Base-by-base conservation (phyloP, 768 basidiomycete genomes). In the Mycena latifolia region DNA sequence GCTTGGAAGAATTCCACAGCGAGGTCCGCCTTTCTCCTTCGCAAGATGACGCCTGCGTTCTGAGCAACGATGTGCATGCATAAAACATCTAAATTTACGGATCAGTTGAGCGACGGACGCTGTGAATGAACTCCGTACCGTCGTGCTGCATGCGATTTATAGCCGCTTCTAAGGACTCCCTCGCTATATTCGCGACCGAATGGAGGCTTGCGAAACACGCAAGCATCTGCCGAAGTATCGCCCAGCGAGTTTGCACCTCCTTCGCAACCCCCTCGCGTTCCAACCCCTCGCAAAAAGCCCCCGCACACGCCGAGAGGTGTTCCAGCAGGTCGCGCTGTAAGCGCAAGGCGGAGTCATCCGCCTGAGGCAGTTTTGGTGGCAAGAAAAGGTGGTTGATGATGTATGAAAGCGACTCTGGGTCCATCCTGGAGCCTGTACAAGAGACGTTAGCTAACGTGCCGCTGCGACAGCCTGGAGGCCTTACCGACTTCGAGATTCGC, bases 1-100 rank as follows among this genome's bases (percentile, higher is more conserved):
- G 81, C 76, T 66, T 87, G 83, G 60, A 88, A 88, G 9, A 74
- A 72, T 64, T 87, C 86, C 60, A 83, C 80, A 24, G 77, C 59
- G 15, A 80, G 78, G 15, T 69, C 59, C 8, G 66, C 43, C n/a
- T 64, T 48, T 18, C 58, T 58, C 53, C 73, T 75, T 35, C 82
- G 78, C 22, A 85, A 66, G 14, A 87, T 71, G 5, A 88, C 59
- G 14, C 78, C 84, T 5, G 82, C 85, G 53, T 88, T 88, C 60
- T 88, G 87, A 0, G 79, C 77, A 27, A 74, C 75, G 33, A 88
- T 76, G 6, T 77, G 77, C 45, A 84, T 75, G 22, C 75, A 73
- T 5, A 82, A 61, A 10, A 77, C 71, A 55, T 80, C 86, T 86
- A n/a, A n/a, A n/a, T n/a, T n/a, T n/a, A n/a, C n/a, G n/a, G n/a